A percentile compares a stretch with the other conserved stretches of the same genome.
These are phyloP conservation scores for Carex pumila DNA, from an alignment of 176 grass and related monocot genomes.

Conservation along the genomic window DNA sequence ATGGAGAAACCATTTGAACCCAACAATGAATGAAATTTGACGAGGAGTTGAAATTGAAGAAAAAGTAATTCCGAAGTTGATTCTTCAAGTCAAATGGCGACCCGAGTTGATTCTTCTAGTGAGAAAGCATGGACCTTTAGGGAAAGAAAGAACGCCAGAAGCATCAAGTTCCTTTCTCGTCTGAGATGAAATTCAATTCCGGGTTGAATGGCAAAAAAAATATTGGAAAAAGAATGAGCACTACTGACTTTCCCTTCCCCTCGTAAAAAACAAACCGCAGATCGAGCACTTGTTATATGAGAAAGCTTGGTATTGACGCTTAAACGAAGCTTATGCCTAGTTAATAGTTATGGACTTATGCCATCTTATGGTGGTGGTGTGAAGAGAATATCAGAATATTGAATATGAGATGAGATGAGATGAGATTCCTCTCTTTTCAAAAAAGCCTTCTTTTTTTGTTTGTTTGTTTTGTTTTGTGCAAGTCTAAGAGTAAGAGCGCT, in stretches of 20 bases:
- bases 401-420: too few relatives aligned
- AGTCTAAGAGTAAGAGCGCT: neutral
- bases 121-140: slow-evolving; percentile 3
- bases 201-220: neutral
- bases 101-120: slow-evolving; percentile 2
- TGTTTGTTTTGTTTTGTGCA: too few relatives aligned
- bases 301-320: slow-evolving; percentile 5
- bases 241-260: neutral
- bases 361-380: too few relatives aligned
- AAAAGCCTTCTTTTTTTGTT: neutral
- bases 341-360: too few relatives aligned
- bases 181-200: neutral
- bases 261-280: neutral
- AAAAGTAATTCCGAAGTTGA: neutral
- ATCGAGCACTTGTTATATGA: neutral
- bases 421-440: slow-evolving; percentile 11
- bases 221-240: neutral
- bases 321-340: neutral
- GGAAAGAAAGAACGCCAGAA: slow-evolving; percentile 14
- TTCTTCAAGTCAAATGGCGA: slow-evolving; percentile 1
- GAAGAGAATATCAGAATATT: too few relatives aligned
- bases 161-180: slow-evolving; percentile 19
- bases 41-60: neutral
- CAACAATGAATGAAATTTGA: neutral
- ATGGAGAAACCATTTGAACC: neutral